Evolutionary conservation across 129 eudicot species (phyloP).

Genomic region (Erigeron canadensis): DNA sequence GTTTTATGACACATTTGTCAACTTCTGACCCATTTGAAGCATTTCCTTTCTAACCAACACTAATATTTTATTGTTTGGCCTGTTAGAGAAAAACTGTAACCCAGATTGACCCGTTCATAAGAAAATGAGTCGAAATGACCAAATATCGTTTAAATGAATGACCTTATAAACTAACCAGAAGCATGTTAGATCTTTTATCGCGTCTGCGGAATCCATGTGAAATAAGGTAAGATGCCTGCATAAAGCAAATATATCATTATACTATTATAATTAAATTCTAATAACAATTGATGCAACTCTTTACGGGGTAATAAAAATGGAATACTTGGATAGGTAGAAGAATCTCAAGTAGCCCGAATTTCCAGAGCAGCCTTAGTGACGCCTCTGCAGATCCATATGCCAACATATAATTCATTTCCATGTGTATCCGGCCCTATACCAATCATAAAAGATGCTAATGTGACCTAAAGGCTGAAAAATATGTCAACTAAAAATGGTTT

Average conservation of each 20-base stretch:
- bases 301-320: neutral
- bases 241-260: slow-evolving; percentile 2
- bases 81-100: too few species aligned
- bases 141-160: neutral
- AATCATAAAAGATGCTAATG: neutral
- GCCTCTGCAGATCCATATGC: slow-evolving; percentile 80
- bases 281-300: neutral
- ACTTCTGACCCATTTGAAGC: too few species aligned
- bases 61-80: too few species aligned
- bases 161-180: slow-evolving; percentile 44
- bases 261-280: slow-evolving; percentile 8
- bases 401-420: slow-evolving; percentile 75
- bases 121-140: too few species aligned
- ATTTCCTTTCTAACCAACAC: too few species aligned
- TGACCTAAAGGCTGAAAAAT: slow-evolving; percentile 13
- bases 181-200: slow-evolving; percentile 62
- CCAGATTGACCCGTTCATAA: too few species aligned
- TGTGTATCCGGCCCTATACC: slow-evolving; percentile 54
- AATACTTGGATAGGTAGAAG: slow-evolving; percentile 70
- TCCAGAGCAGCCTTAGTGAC: slow-evolving; percentile 64
- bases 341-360: slow-evolving; percentile 71
- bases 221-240: slow-evolving; percentile 65
- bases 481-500: slow-evolving; percentile 13
- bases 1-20: too few species aligned
- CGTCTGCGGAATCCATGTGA: slow-evolving; percentile 63